These are phyloP conservation scores for Nicotiana obtusifolia DNA, from an alignment of 257 asterid species.

Conservation along the genomic window DNA sequence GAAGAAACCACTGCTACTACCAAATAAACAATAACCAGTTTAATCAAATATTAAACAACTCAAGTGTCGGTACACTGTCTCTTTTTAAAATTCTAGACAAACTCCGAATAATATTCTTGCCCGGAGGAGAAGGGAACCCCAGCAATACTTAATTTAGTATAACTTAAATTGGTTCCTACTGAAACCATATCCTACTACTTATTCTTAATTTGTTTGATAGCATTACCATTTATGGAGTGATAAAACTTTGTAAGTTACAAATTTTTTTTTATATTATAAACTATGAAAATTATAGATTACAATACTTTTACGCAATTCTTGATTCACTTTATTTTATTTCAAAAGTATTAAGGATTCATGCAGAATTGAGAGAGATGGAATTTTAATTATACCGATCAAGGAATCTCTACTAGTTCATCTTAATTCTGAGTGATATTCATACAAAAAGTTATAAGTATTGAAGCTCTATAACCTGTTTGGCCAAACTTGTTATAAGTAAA, in stretches of 20 bases:
- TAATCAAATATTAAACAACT: conserved; percentile 1
- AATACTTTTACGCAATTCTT: background rate
- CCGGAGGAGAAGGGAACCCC: background rate
- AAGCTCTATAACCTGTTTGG: too few relatives aligned
- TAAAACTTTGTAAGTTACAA: background rate
- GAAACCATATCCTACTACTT: background rate
- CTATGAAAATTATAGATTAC: background rate
- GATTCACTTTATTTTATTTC: too few relatives aligned
- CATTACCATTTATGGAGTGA: background rate
- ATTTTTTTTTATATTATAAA: background rate
- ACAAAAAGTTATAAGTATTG: too few relatives aligned
- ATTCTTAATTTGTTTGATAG: background rate
- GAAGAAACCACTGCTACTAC: background rate
- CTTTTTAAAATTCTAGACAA: background rate
- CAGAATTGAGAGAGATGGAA: too few relatives aligned
- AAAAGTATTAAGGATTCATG: background rate
- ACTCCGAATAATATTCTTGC: background rate
- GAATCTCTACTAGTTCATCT: too few relatives aligned
- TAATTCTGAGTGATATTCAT: too few relatives aligned
- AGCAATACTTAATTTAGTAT: background rate
- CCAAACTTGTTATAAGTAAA: too few relatives aligned
- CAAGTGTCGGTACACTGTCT: conserved; percentile 36
- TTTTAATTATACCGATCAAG: too few relatives aligned
- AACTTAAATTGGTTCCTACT: background rate
- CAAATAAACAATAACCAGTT: background rate